A percentile compares a stretch with the other conserved stretches of the same genome.
Conservation (phyloP, 192 early-diverging fungal species). For the Dispira parvispora region DNA sequence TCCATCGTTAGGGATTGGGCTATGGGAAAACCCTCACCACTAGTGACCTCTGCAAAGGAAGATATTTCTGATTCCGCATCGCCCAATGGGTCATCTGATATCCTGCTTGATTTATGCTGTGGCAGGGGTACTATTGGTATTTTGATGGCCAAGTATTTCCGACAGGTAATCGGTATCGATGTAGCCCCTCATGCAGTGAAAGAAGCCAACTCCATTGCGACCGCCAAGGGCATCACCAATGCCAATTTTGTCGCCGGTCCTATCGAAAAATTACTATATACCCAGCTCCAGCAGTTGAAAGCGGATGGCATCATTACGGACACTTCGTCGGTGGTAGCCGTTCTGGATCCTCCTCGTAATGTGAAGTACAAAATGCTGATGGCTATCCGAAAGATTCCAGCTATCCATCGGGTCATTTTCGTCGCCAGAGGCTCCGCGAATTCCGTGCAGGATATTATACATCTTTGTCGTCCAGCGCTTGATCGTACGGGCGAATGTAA, state of each 20-base stretch:
- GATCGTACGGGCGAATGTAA: conserved; percentile 31
- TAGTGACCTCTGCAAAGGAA: not conserved
- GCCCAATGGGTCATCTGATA: conserved; percentile 17
- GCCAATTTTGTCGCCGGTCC: conserved; percentile 36
- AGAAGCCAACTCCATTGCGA: conserved; percentile 54
- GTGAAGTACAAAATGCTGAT: conserved; percentile 42
- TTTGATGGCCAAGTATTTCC: conserved; percentile 35
- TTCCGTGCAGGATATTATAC: conserved; percentile 42
- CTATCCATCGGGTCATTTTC: conserved; percentile 42
- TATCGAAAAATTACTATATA: conserved; percentile 39
- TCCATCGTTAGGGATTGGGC: conserved; percentile 28
- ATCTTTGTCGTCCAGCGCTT: conserved; percentile 49
- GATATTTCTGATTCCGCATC: not conserved
- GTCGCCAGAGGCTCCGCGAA: conserved; percentile 45
- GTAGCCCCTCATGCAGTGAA: conserved; percentile 44
- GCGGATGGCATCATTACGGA: conserved; percentile 14
- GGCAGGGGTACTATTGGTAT: conserved; percentile 77
- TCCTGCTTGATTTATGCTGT: conserved; percentile 62
- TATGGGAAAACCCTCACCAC: not conserved
- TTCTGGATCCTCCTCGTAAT: conserved; percentile 56
- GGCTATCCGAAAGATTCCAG: conserved; percentile 34
- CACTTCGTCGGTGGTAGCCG: conserved; percentile 34
- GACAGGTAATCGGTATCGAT: conserved; percentile 53
- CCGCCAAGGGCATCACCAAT: conserved; percentile 25
- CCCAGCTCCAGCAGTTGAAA: conserved; percentile 15